A percentile compares a stretch with the other conserved stretches of the same genome.
Conservation (phyloP, 257 asterid species). For the Forsythia viridissima region DNA sequence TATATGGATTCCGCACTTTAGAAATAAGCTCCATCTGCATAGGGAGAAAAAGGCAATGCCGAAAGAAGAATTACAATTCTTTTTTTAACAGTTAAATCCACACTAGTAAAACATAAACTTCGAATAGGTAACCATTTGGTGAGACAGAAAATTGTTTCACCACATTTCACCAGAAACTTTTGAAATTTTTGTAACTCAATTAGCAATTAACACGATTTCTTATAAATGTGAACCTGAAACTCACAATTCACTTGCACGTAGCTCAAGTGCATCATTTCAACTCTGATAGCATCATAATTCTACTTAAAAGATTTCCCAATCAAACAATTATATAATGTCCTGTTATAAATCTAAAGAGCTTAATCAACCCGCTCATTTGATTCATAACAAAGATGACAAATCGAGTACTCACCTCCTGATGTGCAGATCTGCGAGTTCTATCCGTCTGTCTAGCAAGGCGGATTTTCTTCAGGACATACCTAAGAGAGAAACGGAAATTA, state of each 20-base stretch:
- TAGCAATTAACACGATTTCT: neutral
- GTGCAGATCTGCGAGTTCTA: slow-evolving; percentile 97
- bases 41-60: slow-evolving; percentile 11
- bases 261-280: slow-evolving; percentile 13
- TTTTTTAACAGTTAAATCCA: neutral
- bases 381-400: neutral
- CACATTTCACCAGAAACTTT: neutral
- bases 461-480: slow-evolving; percentile 96
- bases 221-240: neutral
- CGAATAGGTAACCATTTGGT: neutral
- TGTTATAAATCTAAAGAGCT: neutral
- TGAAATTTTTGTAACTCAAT: neutral
- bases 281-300: neutral
- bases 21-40: slow-evolving; percentile 97
- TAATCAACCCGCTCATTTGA: neutral
- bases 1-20: slow-evolving; percentile 68
- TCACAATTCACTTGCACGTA: neutral
- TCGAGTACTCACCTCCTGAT: slow-evolving; percentile 70
- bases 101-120: neutral
- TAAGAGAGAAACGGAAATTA: slow-evolving; percentile 29
- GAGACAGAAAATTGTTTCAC: neutral
- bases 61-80: neutral
- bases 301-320: neutral
- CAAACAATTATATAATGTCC: neutral
- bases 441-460: slow-evolving; percentile 97